Evolutionary conservation across 495 filamentous ascomycete genomes (phyloP), one percentile per base, ranked within the genome.

Genomic region (Penicillium arizonense): DNA sequence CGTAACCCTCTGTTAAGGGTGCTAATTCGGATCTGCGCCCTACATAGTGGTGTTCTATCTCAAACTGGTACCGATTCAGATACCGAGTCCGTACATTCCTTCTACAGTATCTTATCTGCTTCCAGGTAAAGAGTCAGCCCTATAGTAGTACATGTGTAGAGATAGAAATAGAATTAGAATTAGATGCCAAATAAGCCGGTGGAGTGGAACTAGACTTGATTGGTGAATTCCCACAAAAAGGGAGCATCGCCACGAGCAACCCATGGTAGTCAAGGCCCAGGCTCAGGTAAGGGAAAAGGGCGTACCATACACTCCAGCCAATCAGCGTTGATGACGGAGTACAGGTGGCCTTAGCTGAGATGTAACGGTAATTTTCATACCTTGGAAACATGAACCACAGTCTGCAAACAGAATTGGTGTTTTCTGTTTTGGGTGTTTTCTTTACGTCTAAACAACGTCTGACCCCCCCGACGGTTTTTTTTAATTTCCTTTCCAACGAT

Each of bases 1-100:
- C 72, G 72, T 75, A 75, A 75, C 72, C 70, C 63, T 43, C 52
- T 53, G 56, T 64, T 1, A 18, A 18, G 18, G 1, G 18, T 18
- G 18, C 1, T 68, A 67, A 74, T 72, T 70, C 64, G 59, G 71
- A 74, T 74, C 71, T 67, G 52, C 68, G 53, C 47, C 47, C 62
- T 52, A 30, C 42, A 26, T 53, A 18, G 18, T 18, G 52, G 52
- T 50, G 32, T 57, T 56, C 41, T 59, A 62, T 62, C 54, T 59
- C 59, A 65, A 65, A 62, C 55, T 48, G 18, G 18, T 18, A 18
- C 18, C 18, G 18, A 23, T 44, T 33, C 34, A n/a, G 24, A 14
- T 51, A 26, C 28, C 28, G 28, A 30, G 28, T 10, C 9, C 28
- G 44, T 50, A 56, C 58, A 64, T 61, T 53, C 44, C 21, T 18